Evolutionary conservation across 495 filamentous ascomycete genomes (phyloP), one percentile per base, ranked within the genome.

Genomic region (Delitschia confertaspora): DNA sequence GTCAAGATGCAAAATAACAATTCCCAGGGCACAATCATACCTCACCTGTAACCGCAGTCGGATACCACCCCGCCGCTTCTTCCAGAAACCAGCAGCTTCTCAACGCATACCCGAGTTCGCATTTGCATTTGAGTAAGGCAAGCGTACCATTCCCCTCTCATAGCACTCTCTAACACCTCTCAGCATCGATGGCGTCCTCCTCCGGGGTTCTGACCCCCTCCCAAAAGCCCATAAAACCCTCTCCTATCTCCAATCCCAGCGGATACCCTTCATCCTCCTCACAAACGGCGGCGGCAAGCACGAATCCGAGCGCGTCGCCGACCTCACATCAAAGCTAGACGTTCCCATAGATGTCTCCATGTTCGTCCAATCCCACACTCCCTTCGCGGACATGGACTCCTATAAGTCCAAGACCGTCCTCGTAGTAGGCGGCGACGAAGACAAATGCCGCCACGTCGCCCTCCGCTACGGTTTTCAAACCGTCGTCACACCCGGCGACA

Each of bases 131-230:
- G 85, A 93, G 83, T 88, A 73, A 42, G 61, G 73, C 67, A 50
- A 44, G 30, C 21, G 38, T 10, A 20, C 34, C 43, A 30, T 14
- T 38, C 42, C 31, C 19, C 9, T 22, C 26, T 9, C 14, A n/a
- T 18, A 7, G 20, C 29, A 33, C 19, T 26, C 34, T 20, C 38
- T 33, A 39, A 46, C 17, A 16, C 2, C 21, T 17, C 24, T 35
- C 53, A 94, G 87, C 61, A 93, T 96, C 57, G 91, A 99, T 60
- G 93, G 93, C 47, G 93, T 99, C 19, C 80, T 99, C 14, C 71
- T 95, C n/a, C 86, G 88, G 58, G 78, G 80, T 49, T 76, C 81
- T 0, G 75, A 74, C 40, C 80, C 88, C 6, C 77, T 94, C 24
- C 80, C 88, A n/a, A 78, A 79, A 23, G 93, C 93, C 0, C 67